Conservation (phyloP, 768 basidiomycete genomes). For the Trametes villosa region DNA sequence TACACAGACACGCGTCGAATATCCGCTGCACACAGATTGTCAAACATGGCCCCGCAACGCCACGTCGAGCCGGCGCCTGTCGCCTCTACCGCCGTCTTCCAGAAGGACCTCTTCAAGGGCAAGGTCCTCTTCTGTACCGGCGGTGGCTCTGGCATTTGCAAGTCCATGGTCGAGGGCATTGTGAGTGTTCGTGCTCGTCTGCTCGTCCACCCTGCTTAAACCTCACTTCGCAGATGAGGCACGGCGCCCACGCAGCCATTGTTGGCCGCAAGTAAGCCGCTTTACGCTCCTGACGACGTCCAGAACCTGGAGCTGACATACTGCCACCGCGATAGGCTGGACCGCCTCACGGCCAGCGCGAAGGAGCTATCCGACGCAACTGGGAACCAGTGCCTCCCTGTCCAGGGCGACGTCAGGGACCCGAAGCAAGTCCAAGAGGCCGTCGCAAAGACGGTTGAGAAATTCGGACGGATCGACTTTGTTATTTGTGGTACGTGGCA, state of each 20-base stretch:
- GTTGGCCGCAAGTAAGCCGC: slow-evolving; percentile 80
- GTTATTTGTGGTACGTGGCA: slow-evolving; percentile 81
- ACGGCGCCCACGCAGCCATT: slow-evolving; percentile 82
- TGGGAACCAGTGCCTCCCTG: slow-evolving; percentile 69
- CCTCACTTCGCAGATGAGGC: slow-evolving; percentile 70
- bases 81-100: slow-evolving; percentile 70
- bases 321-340: slow-evolving; percentile 51
- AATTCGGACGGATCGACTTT: slow-evolving; percentile 89
- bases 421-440: slow-evolving; percentile 74
- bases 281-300: slow-evolving; percentile 5
- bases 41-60: slow-evolving; percentile 12
- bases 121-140: slow-evolving; percentile 93
- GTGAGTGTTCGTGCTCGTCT: slow-evolving; percentile 46
- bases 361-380: slow-evolving; percentile 72
- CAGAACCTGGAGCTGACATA: background rate
- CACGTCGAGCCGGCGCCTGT: slow-evolving; percentile 49
- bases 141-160: slow-evolving; percentile 92
- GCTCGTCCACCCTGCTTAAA: too few species aligned
- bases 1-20: too few species aligned
- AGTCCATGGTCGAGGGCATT: slow-evolving; percentile 81
- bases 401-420: slow-evolving; percentile 83
- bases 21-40: background rate
- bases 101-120: slow-evolving; percentile 80
- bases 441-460: slow-evolving; percentile 71
- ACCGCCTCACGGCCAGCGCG: slow-evolving; percentile 71